A percentile compares a stretch with the other conserved stretches of the same genome.
Evolutionary conservation across 176 grass and related monocot genomes (phyloP).

Genomic region (Hordeum marinum): DNA sequence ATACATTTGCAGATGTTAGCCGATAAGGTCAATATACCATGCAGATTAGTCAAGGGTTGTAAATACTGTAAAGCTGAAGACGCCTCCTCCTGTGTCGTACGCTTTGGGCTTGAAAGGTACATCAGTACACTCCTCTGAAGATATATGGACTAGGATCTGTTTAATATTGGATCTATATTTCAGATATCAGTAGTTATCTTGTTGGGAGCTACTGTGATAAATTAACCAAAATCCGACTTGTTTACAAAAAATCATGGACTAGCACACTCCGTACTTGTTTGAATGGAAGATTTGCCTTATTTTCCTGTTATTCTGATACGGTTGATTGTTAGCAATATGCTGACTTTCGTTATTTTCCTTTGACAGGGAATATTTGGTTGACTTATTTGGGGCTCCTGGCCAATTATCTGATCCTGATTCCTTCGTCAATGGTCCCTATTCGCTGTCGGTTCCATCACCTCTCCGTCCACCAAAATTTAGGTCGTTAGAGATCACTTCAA

Average conservation of each 20-base stretch:
- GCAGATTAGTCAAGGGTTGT: slow-evolving; percentile 93
- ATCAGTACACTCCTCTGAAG: slow-evolving; percentile 16
- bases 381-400: slow-evolving; percentile 79
- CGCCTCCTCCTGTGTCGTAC: slow-evolving; percentile 82
- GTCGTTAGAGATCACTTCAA: slow-evolving; percentile 55
- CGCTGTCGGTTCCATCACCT: slow-evolving; percentile 72
- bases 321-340: neutral
- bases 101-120: slow-evolving; percentile 86
- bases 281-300: neutral
- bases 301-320: neutral
- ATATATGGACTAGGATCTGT: neutral
- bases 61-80: slow-evolving; percentile 89
- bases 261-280: neutral
- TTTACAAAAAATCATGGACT: neutral
- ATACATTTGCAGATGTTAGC: slow-evolving; percentile 61
- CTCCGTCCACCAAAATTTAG: slow-evolving; percentile 84
- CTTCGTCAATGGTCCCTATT: slow-evolving; percentile 78
- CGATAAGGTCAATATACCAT: slow-evolving; percentile 80
- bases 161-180: neutral
- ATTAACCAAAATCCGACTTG: neutral
- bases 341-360: slow-evolving; percentile 25
- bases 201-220: neutral
- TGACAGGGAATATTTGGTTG: slow-evolving; percentile 84
- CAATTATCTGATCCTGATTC: slow-evolving; percentile 88
- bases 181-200: neutral